Percentiles rank a stretch among this genome's conserved stretches.
These are phyloP conservation scores for Cystobasidium tubakii DNA, from an alignment of 768 basidiomycete species.

Conservation along the genomic window DNA sequence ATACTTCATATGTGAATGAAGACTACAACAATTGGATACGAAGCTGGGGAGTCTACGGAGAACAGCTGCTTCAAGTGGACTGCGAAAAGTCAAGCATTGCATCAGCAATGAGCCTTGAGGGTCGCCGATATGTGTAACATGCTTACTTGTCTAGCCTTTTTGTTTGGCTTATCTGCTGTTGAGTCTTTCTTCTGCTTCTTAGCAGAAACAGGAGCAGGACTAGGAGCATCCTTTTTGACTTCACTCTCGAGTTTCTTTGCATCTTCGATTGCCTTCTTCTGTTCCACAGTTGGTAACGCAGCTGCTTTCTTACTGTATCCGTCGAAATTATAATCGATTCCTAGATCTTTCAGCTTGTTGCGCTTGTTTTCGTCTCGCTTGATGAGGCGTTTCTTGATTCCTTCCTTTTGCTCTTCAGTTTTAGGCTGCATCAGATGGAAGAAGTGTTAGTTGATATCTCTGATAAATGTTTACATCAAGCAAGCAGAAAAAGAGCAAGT, in stretches of 20 bases:
- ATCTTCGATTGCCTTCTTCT: slow-evolving; percentile 14
- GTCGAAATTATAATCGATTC: slow-evolving; percentile 81
- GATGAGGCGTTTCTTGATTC: slow-evolving; percentile 63
- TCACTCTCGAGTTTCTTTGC: slow-evolving; percentile 25
- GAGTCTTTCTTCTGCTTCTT: slow-evolving; percentile 3
- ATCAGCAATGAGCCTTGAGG: not conserved
- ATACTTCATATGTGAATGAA: not conserved
- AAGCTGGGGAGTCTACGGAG: too few species aligned
- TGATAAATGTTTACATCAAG: too few species aligned
- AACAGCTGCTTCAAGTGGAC: too few species aligned
- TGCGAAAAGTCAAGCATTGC: not conserved
- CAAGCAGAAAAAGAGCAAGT: not conserved
- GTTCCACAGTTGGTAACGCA: slow-evolving; percentile 21
- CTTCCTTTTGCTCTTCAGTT: slow-evolving; percentile 58
- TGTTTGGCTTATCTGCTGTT: slow-evolving; percentile 4
- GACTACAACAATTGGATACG: too few species aligned
- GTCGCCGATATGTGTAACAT: too few species aligned
- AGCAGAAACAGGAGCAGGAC: not conserved
- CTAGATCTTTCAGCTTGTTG: slow-evolving; percentile 68
- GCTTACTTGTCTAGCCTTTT: slow-evolving; percentile 18
- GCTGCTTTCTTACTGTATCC: slow-evolving; percentile 61
- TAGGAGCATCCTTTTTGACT: slow-evolving; percentile 34
- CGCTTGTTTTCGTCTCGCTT: slow-evolving; percentile 71
- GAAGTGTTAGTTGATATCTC: not conserved
- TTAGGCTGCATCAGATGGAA: slow-evolving; percentile 11